These are phyloP conservation scores for Nemania sp. DNA, from an alignment of 2,329 filamentous ascomycete genomes.

Conservation along the genomic window DNA sequence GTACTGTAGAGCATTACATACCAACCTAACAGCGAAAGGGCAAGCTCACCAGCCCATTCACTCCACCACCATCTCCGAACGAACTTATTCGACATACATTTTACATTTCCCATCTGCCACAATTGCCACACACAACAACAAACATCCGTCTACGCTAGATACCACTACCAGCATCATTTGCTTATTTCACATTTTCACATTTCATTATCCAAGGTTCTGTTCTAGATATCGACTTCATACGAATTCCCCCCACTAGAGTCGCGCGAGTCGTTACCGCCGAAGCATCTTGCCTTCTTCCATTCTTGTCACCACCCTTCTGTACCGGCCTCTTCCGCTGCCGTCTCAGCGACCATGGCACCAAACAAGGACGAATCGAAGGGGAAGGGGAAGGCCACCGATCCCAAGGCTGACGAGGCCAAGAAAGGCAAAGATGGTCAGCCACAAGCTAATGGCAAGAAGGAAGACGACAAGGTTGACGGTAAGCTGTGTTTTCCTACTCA, in stretches of 20 bases:
- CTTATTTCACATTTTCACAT: neutral
- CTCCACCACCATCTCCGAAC: slow-evolving; percentile 2
- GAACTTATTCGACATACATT: neutral
- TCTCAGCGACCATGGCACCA: slow-evolving; percentile 80
- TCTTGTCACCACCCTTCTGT: slow-evolving; percentile 15
- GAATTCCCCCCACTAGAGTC: neutral
- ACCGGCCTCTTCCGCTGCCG: slow-evolving; percentile 39
- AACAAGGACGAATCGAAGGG: slow-evolving; percentile 93
- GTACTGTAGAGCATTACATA: too few species aligned
- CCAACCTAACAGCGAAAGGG: neutral
- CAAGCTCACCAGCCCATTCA: slow-evolving; percentile 19
- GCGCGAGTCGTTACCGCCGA: slow-evolving; percentile 17
- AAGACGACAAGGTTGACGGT: slow-evolving; percentile 71
- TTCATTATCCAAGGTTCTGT: neutral
- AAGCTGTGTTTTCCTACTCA: slow-evolving; percentile 45
- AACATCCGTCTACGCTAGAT: neutral
- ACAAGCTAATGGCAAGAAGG: slow-evolving; percentile 79
- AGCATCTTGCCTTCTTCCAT: neutral
- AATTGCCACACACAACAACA: neutral
- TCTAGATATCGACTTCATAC: too few species aligned
- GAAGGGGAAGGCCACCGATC: slow-evolving; percentile 89
- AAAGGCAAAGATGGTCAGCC: slow-evolving; percentile 78
- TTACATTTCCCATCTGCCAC: neutral
- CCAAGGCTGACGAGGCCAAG: slow-evolving; percentile 68
- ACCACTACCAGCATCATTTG: neutral